These are phyloP conservation scores for Crucibulum laeve DNA, from an alignment of 768 basidiomycete species.

Conservation along the genomic window DNA sequence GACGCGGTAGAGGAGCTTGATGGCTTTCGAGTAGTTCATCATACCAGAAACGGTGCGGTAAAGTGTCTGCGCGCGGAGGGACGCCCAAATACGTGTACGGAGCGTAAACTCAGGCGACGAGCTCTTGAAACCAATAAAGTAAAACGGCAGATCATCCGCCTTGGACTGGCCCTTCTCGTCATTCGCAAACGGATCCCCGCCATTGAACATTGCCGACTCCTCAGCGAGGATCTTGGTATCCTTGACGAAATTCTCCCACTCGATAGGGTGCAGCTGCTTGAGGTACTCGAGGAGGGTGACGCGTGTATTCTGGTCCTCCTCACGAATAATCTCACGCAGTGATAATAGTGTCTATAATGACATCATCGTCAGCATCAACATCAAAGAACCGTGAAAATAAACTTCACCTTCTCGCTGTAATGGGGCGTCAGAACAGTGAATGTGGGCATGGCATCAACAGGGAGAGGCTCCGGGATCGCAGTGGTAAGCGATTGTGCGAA, in stretches of 20 bases:
- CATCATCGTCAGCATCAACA: conserved; percentile 8
- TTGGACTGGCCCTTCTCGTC: conserved; percentile 83
- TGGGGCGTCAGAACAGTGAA: conserved; percentile 98
- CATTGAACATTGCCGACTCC: conserved; percentile 85
- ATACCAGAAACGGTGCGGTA: conserved; percentile 99
- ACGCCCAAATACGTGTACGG: conserved; percentile 99
- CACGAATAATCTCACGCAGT: conserved; percentile 95
- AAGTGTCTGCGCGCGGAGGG: conserved; percentile 95
- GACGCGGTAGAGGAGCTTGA: conserved; percentile 98
- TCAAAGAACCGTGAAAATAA: not conserved
- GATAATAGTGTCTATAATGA: conserved; percentile 78
- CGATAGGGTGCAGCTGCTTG: conserved; percentile 95
- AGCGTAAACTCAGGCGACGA: conserved; percentile 98
- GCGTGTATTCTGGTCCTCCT: conserved; percentile 95
- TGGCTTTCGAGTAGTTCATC: conserved; percentile 99
- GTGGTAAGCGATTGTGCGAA: conserved; percentile 98
- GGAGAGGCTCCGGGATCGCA: conserved; percentile 87
- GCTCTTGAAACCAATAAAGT: conserved; percentile 98
- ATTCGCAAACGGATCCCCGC: conserved; percentile 60
- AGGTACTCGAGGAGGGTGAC: conserved; percentile 97
- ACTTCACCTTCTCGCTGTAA: conserved; percentile 88
- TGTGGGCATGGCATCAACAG: conserved; percentile 99
- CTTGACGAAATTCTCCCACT: conserved; percentile 99
- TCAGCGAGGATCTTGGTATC: conserved; percentile 99
- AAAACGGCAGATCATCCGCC: conserved; percentile 92